phyloP scores from a whole-genome alignment of 176 grass and related monocot species.

The Cenchrus purpureus region DNA sequence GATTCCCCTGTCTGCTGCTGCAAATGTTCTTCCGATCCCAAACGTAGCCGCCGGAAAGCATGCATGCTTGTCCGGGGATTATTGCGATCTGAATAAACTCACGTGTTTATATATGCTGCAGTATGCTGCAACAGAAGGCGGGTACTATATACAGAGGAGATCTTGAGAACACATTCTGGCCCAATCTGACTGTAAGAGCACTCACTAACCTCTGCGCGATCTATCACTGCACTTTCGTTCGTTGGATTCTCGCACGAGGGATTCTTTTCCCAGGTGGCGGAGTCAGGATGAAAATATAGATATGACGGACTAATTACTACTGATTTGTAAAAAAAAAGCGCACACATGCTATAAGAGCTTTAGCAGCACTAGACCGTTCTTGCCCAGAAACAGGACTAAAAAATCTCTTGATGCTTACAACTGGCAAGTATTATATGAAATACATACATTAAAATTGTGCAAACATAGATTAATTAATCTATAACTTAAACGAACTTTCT shows the following conservation, averaged over 20 bases:
- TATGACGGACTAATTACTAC: too few relatives aligned
- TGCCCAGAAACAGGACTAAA: too few relatives aligned
- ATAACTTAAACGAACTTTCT: too few relatives aligned
- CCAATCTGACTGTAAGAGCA: slow-evolving; percentile 13
- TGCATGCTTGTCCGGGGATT: not conserved
- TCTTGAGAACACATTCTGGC: not conserved
- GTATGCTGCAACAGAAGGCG: slow-evolving; percentile 15
- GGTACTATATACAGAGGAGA: not conserved
- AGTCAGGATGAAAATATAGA: too few relatives aligned
- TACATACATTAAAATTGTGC: too few relatives aligned
- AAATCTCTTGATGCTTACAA: too few relatives aligned
- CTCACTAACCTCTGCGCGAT: not conserved
- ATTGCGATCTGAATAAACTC: slow-evolving; percentile 25
- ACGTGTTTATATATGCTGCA: slow-evolving; percentile 20
- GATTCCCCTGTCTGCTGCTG: slow-evolving; percentile 17
- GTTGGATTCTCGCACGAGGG: not conserved
- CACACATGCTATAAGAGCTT: too few relatives aligned
- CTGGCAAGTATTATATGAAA: too few relatives aligned
- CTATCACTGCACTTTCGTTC: not conserved
- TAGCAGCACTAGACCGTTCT: too few relatives aligned
- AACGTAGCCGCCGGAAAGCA: not conserved
- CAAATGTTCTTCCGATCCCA: slow-evolving; percentile 18
- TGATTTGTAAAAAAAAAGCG: too few relatives aligned
- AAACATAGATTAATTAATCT: too few relatives aligned
- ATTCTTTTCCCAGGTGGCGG: not conserved